phyloP scores from a whole-genome alignment of 1,284 basidiomycete species.

The Naganishia liquefaciens region DNA sequence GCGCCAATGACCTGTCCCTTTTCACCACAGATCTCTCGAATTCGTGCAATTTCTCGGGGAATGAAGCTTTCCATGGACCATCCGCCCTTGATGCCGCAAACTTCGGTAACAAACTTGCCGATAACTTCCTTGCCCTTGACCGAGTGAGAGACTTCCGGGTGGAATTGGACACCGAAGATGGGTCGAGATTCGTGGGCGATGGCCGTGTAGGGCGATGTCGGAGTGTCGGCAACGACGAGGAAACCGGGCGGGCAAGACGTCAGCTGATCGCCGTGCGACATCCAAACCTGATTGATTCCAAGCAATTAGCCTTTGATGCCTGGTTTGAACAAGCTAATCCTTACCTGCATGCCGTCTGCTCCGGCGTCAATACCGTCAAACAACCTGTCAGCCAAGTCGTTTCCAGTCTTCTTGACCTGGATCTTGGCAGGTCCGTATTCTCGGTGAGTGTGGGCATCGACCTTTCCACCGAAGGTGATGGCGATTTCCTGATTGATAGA shows the following conservation, averaged over 20 bases:
- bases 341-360: constrained; percentile 71
- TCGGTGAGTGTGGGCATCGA: constrained; percentile 84
- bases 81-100: constrained; percentile 77
- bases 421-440: constrained; percentile 94
- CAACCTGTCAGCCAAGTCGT: constrained; percentile 67
- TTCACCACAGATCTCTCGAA: constrained; percentile 90
- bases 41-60: constrained; percentile 92
- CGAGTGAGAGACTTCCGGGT: constrained; percentile 97
- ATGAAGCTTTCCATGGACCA: constrained; percentile 99
- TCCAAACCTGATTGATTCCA: constrained; percentile 82
- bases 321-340: constrained; percentile 37
- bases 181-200: constrained; percentile 88
- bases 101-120: constrained; percentile 77
- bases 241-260: constrained; percentile 79
- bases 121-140: constrained; percentile 89
- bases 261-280: constrained; percentile 98
- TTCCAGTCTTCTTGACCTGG: constrained; percentile 69
- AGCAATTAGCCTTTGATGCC: background rate
- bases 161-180: constrained; percentile 97
- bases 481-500: constrained; percentile 78
- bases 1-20: constrained; percentile 97
- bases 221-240: constrained; percentile 82
- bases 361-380: constrained; percentile 73
- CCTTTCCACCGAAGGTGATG: constrained; percentile 81
- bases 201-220: constrained; percentile 87